Evolutionary conservation across 2,329 filamentous ascomycete species (phyloP).

Genomic region (Colletotrichum abscissum): DNA sequence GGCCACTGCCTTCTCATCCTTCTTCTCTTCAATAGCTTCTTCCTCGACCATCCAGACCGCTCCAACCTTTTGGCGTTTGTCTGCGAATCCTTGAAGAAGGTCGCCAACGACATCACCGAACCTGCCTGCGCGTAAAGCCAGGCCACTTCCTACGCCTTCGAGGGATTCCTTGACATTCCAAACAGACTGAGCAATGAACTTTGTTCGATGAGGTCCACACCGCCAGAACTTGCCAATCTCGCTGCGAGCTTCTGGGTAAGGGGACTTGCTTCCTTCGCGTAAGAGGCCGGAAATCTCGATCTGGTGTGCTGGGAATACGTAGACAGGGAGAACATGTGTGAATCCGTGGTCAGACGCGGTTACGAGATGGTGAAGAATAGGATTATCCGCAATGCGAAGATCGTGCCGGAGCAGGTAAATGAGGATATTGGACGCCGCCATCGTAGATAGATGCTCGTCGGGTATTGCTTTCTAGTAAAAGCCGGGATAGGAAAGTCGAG

Average conservation of each 20-base stretch:
- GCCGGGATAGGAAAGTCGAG: background rate
- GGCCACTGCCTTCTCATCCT: conserved; percentile 69
- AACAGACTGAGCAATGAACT: conserved; percentile 77
- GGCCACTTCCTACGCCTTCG: conserved; percentile 67
- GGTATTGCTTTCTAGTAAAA: background rate
- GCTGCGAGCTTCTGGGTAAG: conserved; percentile 77
- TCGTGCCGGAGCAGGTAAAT: conserved; percentile 81
- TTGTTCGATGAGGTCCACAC: conserved; percentile 77
- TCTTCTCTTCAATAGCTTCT: conserved; percentile 75
- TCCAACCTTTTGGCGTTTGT: conserved; percentile 60
- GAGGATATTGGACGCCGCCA: conserved; percentile 62
- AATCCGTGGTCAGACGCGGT: conserved; percentile 62
- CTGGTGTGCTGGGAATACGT: conserved; percentile 76
- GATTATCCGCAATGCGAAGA: conserved; percentile 79
- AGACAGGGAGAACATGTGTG: conserved; percentile 79
- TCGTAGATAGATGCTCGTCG: conserved; percentile 30
- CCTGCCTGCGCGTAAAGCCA: conserved; percentile 73
- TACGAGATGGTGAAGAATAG: conserved; percentile 71
- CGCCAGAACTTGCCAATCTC: conserved; percentile 76
- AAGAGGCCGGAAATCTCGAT: conserved; percentile 82
- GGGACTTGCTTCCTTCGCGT: conserved; percentile 62
- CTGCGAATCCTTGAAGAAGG: conserved; percentile 63
- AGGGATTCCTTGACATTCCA: conserved; percentile 77
- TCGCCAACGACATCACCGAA: conserved; percentile 67
- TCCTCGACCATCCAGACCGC: conserved; percentile 82